Evolutionary conservation across 108 stramenopile genomes (phyloP), one percentile per base, ranked within the genome.

Genomic region (Nitzschia palea): DNA sequence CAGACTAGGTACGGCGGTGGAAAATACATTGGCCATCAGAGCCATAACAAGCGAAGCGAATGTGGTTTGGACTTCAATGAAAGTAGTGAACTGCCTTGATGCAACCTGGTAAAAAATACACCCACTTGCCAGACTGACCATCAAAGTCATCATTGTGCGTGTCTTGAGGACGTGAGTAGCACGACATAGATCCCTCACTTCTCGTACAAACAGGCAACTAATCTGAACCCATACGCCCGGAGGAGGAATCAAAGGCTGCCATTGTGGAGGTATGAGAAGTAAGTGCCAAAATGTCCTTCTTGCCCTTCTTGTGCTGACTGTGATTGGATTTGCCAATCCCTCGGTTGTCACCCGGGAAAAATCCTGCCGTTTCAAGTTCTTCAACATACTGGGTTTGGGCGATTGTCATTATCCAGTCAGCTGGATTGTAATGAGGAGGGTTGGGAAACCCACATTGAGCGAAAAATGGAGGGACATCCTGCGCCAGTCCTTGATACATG

Each of bases 391-490:
- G 47, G 47, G 72, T 65, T 29, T 78, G 67, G 15, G 84, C 84
- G 9, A 85, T 72, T 20, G 68, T 59, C 82, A 93, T 80, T 26
- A 88, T 80, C 73, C 77, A 81, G 79, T 93, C 91, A 18, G 88
- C 88, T 20, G 47, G 47, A 20, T 48, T 48, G 18, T 85, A 88
- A 31, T 85, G 62, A 9, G 35, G 57, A 29, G 90, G 90, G 54
- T 72, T 62, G 9, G 90, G 84, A 53, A 78, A 73, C 27, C 77
- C 74, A n/a, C 78, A 71, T 17, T 33, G 44, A 0, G 15, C 68
- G 67, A 85, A 79, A 52, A 43, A 54, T 26, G 22, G 33, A 25
- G 71, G 34, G 3, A 80, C 48, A 42, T 65, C 66, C 8, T 15
- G 26, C 9, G 73, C 70, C 0, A 34, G 6, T 1, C 88, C 88